Conservation (phyloP, 1,284 basidiomycete species). For the Sporisorium graminicola region DNA sequence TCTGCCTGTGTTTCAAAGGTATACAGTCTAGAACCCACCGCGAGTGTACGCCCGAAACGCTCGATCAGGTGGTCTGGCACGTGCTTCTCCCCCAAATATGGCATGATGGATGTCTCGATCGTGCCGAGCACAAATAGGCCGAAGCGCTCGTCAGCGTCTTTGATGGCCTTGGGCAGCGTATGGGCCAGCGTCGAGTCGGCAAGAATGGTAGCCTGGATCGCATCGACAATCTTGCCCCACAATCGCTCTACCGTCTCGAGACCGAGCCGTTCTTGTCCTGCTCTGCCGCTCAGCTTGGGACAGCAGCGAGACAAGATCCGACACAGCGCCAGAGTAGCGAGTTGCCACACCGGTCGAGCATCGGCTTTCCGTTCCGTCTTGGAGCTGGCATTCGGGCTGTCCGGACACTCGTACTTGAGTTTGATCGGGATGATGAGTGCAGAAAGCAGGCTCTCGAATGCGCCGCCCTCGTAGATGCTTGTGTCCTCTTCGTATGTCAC, state of each 20-base stretch:
- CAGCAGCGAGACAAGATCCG: conserved; percentile 37
- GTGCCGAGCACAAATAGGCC: conserved; percentile 74
- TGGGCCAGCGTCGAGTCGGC: conserved; percentile 80
- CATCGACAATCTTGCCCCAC: conserved; percentile 87
- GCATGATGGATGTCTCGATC: conserved; percentile 82
- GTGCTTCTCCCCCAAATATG: conserved; percentile 78
- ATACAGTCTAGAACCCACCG: conserved; percentile 81
- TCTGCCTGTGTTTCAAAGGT: conserved; percentile 24
- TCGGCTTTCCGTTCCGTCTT: conserved; percentile 71
- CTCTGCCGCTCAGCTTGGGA: conserved; percentile 23
- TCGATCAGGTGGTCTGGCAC: conserved; percentile 81
- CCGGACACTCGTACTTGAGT: conserved; percentile 92
- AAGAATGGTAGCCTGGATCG: conserved; percentile 82
- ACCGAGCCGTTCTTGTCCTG: conserved; percentile 70
- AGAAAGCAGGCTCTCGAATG: conserved; percentile 83
- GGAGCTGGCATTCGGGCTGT: conserved; percentile 14
- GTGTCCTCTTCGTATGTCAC: conserved; percentile 70
- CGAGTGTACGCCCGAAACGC: conserved; percentile 80
- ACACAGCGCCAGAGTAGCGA: conserved; percentile 51
- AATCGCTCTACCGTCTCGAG: conserved; percentile 79
- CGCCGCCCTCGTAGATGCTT: conserved; percentile 83
- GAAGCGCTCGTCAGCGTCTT: conserved; percentile 86
- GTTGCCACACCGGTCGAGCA: conserved; percentile 51
- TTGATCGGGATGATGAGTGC: conserved; percentile 80
- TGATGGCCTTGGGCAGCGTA: conserved; percentile 73